A percentile compares a stretch with the other conserved stretches of the same genome.
Conservation (phyloP, 345 rosid species). For the Citrus trifoliata region DNA sequence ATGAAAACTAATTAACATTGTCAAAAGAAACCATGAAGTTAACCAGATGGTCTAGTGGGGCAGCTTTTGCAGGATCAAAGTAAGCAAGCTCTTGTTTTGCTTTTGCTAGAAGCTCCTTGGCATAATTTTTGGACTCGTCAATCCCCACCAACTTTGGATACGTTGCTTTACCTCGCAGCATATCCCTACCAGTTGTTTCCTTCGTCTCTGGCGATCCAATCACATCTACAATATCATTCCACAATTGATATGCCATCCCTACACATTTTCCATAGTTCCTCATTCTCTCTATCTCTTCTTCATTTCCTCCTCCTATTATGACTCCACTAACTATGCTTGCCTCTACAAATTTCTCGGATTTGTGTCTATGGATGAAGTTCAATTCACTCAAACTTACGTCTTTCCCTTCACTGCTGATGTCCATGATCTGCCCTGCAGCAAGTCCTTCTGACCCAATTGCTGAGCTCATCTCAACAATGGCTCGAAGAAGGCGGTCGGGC, state of each 20-base stretch:
- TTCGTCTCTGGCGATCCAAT: constrained; percentile 28
- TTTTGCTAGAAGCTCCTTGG: background rate
- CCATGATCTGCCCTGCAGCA: constrained; percentile 51
- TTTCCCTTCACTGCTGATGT: constrained; percentile 41
- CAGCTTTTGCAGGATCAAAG: too few species aligned
- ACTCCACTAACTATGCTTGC: constrained; percentile 34
- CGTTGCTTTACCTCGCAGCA: constrained; percentile 30
- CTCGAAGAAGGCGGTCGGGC: too few species aligned
- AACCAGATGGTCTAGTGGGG: too few species aligned
- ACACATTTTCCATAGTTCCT: constrained; percentile 22
- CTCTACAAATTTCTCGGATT: constrained; percentile 35
- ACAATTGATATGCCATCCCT: constrained; percentile 25
- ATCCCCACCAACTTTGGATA: constrained; percentile 34
- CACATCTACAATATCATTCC: constrained; percentile 29
- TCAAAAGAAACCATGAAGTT: too few species aligned
- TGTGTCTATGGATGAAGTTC: constrained; percentile 34
- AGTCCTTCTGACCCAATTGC: constrained; percentile 46
- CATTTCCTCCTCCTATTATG: constrained; percentile 29
- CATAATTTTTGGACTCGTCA: constrained; percentile 25
- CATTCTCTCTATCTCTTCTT: constrained; percentile 17
- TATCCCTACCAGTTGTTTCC: constrained; percentile 35
- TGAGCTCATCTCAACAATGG: constrained; percentile 36
- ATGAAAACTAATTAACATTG: too few species aligned
- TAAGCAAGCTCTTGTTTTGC: too few species aligned
- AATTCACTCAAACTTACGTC: constrained; percentile 21